These are phyloP conservation scores for Pterocarpus macrocarpus DNA, from an alignment of 306 rosid species.

Conservation along the genomic window DNA sequence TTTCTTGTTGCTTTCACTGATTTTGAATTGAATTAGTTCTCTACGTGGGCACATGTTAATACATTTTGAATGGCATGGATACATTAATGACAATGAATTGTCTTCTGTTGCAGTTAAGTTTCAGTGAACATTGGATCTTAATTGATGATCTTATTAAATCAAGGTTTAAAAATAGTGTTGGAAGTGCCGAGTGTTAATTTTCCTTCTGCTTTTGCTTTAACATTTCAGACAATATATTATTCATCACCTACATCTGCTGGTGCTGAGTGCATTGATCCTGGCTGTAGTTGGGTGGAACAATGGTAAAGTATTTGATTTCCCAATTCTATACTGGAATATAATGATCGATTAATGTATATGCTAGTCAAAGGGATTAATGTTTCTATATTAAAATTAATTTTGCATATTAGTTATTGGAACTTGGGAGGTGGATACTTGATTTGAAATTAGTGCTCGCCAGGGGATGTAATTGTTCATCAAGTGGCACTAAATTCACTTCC, in stretches of 20 bases:
- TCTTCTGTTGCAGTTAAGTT: constrained; percentile 26
- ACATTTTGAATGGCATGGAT: neutral
- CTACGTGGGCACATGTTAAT: constrained; percentile 18
- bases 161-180: constrained; percentile 3
- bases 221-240: constrained; percentile 80
- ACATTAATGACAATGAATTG: neutral
- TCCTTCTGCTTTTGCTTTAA: constrained; percentile 32
- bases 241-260: constrained; percentile 93
- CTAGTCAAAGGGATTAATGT: neutral
- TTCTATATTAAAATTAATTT: neutral
- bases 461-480: neutral
- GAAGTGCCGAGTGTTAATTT: neutral
- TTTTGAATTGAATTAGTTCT: constrained; percentile 31
- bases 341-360: constrained; percentile 18
- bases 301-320: constrained; percentile 63
- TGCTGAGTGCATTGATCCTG: constrained; percentile 94
- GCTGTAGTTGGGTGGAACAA: constrained; percentile 96
- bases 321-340: constrained; percentile 7
- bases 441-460: neutral
- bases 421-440: constrained; percentile 2
- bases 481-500: neutral
- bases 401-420: neutral
- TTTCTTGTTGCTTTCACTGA: neutral
- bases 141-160: constrained; percentile 30
- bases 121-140: constrained; percentile 7